A percentile compares a stretch with the other conserved stretches of the same genome.
Conservation (phyloP, 2,329 filamentous ascomycete genomes). For the Arthrobotrys iridis region DNA sequence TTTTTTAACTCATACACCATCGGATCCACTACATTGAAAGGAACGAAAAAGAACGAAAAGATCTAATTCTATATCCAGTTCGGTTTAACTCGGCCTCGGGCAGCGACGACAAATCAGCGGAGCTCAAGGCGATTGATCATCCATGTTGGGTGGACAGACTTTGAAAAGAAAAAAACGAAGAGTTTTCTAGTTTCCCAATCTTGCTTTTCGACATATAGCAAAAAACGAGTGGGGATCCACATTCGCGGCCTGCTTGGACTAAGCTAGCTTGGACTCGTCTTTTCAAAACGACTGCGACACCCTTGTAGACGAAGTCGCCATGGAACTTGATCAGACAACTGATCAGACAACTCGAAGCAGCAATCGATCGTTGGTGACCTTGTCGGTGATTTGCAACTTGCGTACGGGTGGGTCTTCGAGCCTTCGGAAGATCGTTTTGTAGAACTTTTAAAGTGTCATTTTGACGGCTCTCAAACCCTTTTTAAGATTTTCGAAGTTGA, state of each 20-base stretch:
- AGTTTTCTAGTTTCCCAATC: conserved; percentile 50
- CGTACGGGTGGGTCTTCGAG: conserved; percentile 29
- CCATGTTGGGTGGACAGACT: conserved; percentile 36
- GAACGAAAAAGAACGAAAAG: background rate
- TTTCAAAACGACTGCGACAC: conserved; percentile 15
- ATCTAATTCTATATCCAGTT: conserved; percentile 26
- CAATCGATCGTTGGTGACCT: conserved; percentile 40
- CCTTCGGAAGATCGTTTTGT: conserved; percentile 51
- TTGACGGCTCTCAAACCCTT: background rate
- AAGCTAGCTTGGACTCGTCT: conserved; percentile 31
- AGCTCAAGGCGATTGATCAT: conserved; percentile 52
- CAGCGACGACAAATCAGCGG: conserved; percentile 38
- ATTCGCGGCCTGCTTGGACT: conserved; percentile 21
- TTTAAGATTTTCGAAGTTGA: background rate
- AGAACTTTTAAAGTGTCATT: conserved; percentile 2
- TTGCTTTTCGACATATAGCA: conserved; percentile 51
- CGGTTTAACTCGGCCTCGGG: conserved; percentile 49
- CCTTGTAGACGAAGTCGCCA: conserved; percentile 49
- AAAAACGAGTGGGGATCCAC: conserved; percentile 38
- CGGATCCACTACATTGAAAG: conserved; percentile 50
- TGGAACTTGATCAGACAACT: conserved; percentile 30
- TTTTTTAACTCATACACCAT: background rate
- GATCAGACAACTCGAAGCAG: conserved; percentile 50
- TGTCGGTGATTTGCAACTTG: conserved; percentile 51
- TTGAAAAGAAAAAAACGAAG: conserved; percentile 12